Evolutionary conservation across 2,329 filamentous ascomycete species (phyloP).

Genomic region (Lachnellula occidentalis): DNA sequence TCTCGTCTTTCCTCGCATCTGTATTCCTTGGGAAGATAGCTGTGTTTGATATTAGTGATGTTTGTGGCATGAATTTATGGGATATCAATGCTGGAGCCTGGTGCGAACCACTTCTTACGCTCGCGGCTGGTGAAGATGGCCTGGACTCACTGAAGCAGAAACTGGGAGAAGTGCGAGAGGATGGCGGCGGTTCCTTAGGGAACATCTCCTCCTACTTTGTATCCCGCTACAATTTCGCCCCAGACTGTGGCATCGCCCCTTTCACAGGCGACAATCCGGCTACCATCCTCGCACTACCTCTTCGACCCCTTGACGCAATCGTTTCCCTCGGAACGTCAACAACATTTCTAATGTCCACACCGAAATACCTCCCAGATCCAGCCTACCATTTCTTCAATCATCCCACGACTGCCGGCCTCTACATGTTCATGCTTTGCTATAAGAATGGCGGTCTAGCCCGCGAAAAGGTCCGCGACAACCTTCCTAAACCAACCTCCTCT

Average conservation of each 20-base stretch:
- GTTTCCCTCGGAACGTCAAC: conserved; percentile 92
- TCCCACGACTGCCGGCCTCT: conserved; percentile 80
- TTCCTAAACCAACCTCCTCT: conserved; percentile 50
- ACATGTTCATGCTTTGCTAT: conserved; percentile 99
- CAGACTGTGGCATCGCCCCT: conserved; percentile 70
- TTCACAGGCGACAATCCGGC: conserved; percentile 96
- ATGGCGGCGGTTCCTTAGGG: conserved; percentile 77
- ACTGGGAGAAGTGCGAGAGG: conserved; percentile 72
- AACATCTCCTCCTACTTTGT: conserved; percentile 74
- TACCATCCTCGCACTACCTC: conserved; percentile 85
- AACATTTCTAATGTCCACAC: conserved; percentile 95
- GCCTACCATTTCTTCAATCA: conserved; percentile 98
- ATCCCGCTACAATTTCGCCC: conserved; percentile 68
- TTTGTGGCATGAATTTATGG: conserved; percentile 96
- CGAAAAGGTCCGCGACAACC: conserved; percentile 78
- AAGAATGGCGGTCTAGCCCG: conserved; percentile 95
- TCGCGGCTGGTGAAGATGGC: conserved; percentile 58
- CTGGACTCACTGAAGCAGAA: conserved; percentile 65
- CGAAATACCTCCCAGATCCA: conserved; percentile 82
- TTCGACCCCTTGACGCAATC: conserved; percentile 85
- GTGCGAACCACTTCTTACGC: conserved; percentile 67
- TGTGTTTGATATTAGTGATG: conserved; percentile 88
- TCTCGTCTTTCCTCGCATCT: conserved; percentile 92
- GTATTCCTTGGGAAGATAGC: conserved; percentile 80
- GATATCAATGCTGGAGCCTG: conserved; percentile 72